Base-by-base conservation (phyloP, 257 asterid species). In the Salvia splendens region DNA sequence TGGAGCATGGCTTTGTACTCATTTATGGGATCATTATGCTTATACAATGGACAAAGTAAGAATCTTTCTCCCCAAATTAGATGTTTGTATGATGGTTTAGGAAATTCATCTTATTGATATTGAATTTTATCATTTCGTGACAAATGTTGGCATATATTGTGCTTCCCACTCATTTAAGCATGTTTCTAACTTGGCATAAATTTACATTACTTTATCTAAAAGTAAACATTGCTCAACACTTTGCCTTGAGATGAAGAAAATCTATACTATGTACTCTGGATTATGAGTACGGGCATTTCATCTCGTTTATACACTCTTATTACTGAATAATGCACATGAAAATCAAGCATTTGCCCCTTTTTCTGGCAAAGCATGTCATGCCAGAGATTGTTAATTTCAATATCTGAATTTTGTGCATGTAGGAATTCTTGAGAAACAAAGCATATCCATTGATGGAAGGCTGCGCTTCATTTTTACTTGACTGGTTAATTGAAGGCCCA, bases 1-100 rank as follows among this genome's bases (percentile, higher is more conserved):
- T 20, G 97, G 95, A 71, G 89, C 94, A 7, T 89, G 97, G 97
- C 88, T 87, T 38, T 84, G 84, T 65, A 85, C 95, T 24, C 97
- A 89, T 81, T 65, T 89, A 28, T 89, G 91, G 91, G 97, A 89
- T 75, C 94, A 87, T 73, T 89, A 87, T 49, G 78, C 87, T 36
- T 87, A 79, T 59, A 87, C 95, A 57, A 62, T 84, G 86, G 91
- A 89, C 77, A 84, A 74, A 65, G 97, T 89, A 80, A 77, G 81
- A 67, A 56, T 55, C 38, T 4, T 14, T 11, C 61, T 17, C 65
- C 32, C 35, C 2, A 17, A 30, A 43, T 59, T 16, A 49, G 8
- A 60, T 43, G 49, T 52, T 61, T 40, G 17, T 12, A 12, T 6
- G n/a, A 38, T 48, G 64, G 41, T 50, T 70, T 60, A 36, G 17